Percentiles rank a stretch among this genome's conserved stretches.
phyloP scores from a whole-genome alignment of 129 eudicot genomes.

The Flaveria ramosissima region DNA sequence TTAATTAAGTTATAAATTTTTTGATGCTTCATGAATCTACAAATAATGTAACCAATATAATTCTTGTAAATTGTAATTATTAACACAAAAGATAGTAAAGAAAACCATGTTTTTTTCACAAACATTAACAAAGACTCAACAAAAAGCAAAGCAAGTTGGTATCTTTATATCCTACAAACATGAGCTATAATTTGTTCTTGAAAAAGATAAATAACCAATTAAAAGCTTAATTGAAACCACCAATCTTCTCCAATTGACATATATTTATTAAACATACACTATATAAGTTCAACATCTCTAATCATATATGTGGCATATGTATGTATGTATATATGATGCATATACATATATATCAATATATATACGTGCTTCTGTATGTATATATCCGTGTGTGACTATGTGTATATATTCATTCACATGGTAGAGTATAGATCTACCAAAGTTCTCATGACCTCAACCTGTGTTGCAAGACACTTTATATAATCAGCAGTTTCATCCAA shows the following conservation, averaged over 20 bases:
- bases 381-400: neutral
- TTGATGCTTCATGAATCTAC: neutral
- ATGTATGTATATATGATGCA: neutral
- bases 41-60: no score
- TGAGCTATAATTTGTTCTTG: constrained; percentile 27
- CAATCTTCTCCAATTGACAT: constrained; percentile 25
- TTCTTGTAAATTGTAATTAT: neutral
- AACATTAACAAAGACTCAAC: constrained; percentile 8
- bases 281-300: neutral
- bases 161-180: constrained; percentile 30
- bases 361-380: constrained; percentile 15
- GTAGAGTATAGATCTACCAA: constrained; percentile 54
- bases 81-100: constrained; percentile 9
- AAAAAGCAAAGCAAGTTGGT: constrained; percentile 39
- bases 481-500: constrained; percentile 89
- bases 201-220: constrained; percentile 21
- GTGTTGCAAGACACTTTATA: constrained; percentile 67
- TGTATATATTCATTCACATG: constrained; percentile 23
- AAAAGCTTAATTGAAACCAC: neutral
- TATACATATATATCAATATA: constrained; percentile 16
- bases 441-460: constrained; percentile 76
- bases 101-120: neutral
- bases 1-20: neutral
- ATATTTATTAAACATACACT: constrained; percentile 19
- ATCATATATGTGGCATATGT: neutral